phyloP scores from a whole-genome alignment of 352 stramenopile species.

The Phytophthora syringae region DNA sequence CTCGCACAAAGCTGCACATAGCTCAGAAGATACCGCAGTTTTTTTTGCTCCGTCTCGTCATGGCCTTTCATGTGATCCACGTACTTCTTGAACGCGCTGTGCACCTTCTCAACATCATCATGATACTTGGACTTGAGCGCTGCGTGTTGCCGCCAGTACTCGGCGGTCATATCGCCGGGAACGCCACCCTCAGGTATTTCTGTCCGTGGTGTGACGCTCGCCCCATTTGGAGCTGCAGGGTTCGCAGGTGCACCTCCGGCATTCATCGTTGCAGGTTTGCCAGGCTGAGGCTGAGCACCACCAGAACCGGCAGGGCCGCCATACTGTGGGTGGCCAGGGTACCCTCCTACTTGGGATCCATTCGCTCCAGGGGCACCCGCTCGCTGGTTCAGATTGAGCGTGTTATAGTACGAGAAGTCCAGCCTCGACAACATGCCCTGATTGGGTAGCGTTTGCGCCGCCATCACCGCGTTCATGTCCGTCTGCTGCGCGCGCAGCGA shows the following conservation, averaged over 20 bases:
- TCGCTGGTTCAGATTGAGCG: constrained; percentile 57
- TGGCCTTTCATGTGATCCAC: constrained; percentile 90
- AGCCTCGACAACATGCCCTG: constrained; percentile 75
- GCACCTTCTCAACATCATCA: constrained; percentile 85
- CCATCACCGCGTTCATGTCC: constrained; percentile 76
- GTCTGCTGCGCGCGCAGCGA: constrained; percentile 74
- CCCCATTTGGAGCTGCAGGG: constrained; percentile 22
- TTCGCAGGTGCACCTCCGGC: constrained; percentile 37
- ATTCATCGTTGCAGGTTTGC: constrained; percentile 21
- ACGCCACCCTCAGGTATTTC: constrained; percentile 29
- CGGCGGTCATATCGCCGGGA: constrained; percentile 53
- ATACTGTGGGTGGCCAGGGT: constrained; percentile 52
- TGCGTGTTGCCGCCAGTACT: constrained; percentile 84
- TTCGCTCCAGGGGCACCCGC: constrained; percentile 25
- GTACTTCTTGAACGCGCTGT: constrained; percentile 89
- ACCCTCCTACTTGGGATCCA: constrained; percentile 41
- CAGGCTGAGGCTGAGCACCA: constrained; percentile 23
- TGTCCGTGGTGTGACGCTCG: constrained; percentile 26
- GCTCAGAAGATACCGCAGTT: constrained; percentile 81
- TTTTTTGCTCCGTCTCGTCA: constrained; percentile 88
- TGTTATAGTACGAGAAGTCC: constrained; percentile 83
- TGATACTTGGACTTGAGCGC: constrained; percentile 83
- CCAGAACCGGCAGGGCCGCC: constrained; percentile 10
- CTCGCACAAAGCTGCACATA: constrained; percentile 85
- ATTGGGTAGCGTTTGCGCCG: constrained; percentile 66